A percentile compares a stretch with the other conserved stretches of the same genome.
Conservation (phyloP, 2,329 filamentous ascomycete genomes). For the Thelonectria discophora region DNA sequence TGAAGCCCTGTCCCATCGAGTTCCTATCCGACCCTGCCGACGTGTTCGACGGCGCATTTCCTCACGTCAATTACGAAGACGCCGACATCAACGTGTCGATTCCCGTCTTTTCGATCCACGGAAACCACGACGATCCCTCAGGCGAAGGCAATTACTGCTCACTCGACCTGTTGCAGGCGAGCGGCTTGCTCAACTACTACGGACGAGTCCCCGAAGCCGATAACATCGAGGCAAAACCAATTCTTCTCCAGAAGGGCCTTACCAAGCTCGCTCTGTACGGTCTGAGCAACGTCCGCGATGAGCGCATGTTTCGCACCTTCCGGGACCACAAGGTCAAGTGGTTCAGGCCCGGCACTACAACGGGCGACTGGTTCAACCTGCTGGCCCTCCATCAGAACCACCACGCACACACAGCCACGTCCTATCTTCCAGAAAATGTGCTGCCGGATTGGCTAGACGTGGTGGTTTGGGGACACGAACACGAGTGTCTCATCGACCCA, state of each 20-base stretch:
- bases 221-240: constrained; percentile 90
- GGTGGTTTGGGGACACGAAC: constrained; percentile 96
- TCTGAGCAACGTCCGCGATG: constrained; percentile 94
- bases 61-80: constrained; percentile 97
- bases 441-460: constrained; percentile 91
- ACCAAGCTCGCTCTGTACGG: constrained; percentile 95
- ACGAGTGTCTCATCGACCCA: constrained; percentile 93
- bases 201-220: constrained; percentile 94
- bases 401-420: constrained; percentile 87
- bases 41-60: constrained; percentile 88
- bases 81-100: constrained; percentile 97
- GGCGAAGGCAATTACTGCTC: constrained; percentile 93
- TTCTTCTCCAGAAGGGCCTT: constrained; percentile 89
- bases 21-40: constrained; percentile 93
- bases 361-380: constrained; percentile 93
- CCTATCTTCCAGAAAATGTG: constrained; percentile 94
- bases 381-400: constrained; percentile 97
- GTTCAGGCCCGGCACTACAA: constrained; percentile 82
- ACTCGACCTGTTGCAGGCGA: constrained; percentile 88
- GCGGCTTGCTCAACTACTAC: constrained; percentile 95
- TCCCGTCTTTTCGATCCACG: constrained; percentile 97
- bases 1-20: constrained; percentile 94
- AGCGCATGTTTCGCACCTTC: constrained; percentile 93
- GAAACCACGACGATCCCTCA: constrained; percentile 98
- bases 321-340: constrained; percentile 93